Evolutionary conservation across 129 eudicot species (phyloP), one percentile per base, ranked within the genome.

Genomic region (Smallanthus sonchifolius): DNA sequence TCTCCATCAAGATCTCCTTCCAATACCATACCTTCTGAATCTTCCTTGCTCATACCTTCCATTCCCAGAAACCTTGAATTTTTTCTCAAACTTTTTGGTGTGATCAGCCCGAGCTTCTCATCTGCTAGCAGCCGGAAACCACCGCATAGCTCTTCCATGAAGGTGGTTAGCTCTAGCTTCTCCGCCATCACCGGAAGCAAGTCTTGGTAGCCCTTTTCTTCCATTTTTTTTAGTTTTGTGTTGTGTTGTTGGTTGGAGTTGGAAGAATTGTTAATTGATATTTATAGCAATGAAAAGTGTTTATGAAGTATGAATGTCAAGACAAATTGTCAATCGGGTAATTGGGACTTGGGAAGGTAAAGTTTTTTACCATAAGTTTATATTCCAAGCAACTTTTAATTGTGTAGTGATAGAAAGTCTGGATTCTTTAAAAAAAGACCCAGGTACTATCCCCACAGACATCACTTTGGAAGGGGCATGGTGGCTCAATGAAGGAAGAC

Each of bases 151-250:
- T 92, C 95, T 14, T 83, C 81, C 38, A 92, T 79, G 61, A 92
- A 92, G 42, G 87, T 69, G 11, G 83, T 83, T 19, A 78, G 81
- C 19, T 92, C 98, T 9, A 92, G 86, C 85, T 89, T 92, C 65
- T 87, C 96, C 8, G 93, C 98, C 98, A 92, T 89, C 75, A 92
- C 88, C 14, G 91, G 94, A 45, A 92, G 79, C 83, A 92, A 81
- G 75, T 92, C 98, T 82, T 89, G 83, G 49, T 87, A 90, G 15
- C 55, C 17, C 59, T 65, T 75, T 16, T 38, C 70, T 74, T 85
- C 90, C 89, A 84, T 63, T 69, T 13, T 16, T 15, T 67, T 62
- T n/a, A n/a, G n/a, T 30, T 39, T 57, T 7, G 45, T 19, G 35
- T 20, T 37, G 38, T 38, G 4, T 44, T 44, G 75, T 34, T 47